Evolutionary conservation across 2,329 filamentous ascomycete genomes (phyloP), one percentile per base, ranked within the genome.

Genomic region (Conoideocrella luteorostrata): DNA sequence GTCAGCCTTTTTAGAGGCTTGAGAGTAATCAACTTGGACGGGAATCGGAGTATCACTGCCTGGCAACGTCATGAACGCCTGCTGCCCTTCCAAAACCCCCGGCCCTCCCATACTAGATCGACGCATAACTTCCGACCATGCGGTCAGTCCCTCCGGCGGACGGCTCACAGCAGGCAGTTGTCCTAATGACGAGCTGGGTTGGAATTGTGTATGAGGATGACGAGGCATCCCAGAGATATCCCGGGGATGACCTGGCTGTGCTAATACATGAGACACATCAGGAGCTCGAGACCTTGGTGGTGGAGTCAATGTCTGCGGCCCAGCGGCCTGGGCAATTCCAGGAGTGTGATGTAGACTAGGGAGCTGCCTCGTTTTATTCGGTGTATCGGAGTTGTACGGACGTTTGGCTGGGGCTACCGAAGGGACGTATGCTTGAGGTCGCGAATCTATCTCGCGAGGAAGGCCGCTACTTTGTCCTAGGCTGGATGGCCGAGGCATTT

Each of bases 1-100:
- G 56, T 93, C 86, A 30, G 87, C 86, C 54, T 87, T 80, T 52
- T 82, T 84, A 11, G 88, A 94, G 11, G 84, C 88, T 54, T 88
- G 84, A 52, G 88, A 84, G 34, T 86, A 80, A 59, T 95, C 88
- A 9, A 91, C 80, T 12, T 83, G 82, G 39, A 90, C 79, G 9
- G 72, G 63, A 33, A 79, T 74, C 3, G 63, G 61, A 5, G 57
- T 59, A 24, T 65, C 63, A 26, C 56, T 64, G 15, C 64, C 63
- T 4, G 65, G 65, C 9, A 67, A 48, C 10, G 59, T 60, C 61
- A 67, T 64, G 40, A 57, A 63, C n/a, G 62, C 63, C 40, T 66
- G 62, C 33, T 65, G 63, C 20, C 60, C 60, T 30, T 66, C 62
- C 15, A 56, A 45, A 11, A 52, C 54, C 22, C 58, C 49, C 41